A percentile compares a stretch with the other conserved stretches of the same genome.
Conservation (phyloP, 441 rosid genomes). For the Theobroma grandiflorum region DNA sequence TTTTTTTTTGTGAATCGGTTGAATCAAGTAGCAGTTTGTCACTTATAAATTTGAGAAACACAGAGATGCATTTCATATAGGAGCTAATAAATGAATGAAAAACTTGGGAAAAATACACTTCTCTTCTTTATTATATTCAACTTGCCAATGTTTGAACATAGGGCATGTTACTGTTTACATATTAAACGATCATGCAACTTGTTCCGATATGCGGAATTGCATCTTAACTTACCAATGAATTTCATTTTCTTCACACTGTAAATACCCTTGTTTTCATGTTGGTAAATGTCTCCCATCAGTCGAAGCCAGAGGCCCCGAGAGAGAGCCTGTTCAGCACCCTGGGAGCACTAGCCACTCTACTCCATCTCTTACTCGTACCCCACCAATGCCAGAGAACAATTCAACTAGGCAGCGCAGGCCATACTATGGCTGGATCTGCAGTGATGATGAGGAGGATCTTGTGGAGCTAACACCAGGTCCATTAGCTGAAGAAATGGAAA, state of each 20-base stretch:
- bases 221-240: neutral
- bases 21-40: neutral
- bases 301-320: neutral
- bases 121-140: neutral
- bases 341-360: neutral
- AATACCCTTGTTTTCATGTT: neutral
- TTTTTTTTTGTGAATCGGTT: neutral
- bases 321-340: neutral
- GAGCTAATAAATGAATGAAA: neutral
- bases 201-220: neutral
- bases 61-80: neutral
- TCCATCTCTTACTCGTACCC: neutral
- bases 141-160: neutral
- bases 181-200: neutral
- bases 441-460: slow-evolving; percentile 31
- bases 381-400: neutral
- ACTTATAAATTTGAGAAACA: neutral
- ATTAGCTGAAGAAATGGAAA: slow-evolving; percentile 27
- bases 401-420: slow-evolving; percentile 22
- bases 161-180: neutral
- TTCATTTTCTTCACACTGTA: neutral
- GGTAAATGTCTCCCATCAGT: neutral
- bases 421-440: slow-evolving; percentile 47
- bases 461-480: slow-evolving; percentile 37
- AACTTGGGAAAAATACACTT: neutral